A percentile compares a stretch with the other conserved stretches of the same genome.
phyloP scores from a whole-genome alignment of 345 rosid genomes.

The Salix purpurea region DNA sequence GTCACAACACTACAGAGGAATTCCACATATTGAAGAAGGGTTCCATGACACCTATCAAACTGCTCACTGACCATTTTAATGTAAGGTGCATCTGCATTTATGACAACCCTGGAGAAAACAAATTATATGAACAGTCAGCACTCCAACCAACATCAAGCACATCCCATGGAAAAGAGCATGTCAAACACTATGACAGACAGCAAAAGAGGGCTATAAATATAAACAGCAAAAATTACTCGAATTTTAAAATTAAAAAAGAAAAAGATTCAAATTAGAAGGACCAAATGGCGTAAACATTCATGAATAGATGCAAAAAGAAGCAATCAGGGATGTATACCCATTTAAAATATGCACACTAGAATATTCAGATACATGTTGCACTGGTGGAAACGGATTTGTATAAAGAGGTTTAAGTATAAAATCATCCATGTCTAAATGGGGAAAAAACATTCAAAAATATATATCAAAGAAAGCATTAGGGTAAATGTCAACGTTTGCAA shows the following conservation, averaged over 20 bases:
- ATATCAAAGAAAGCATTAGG: not conserved
- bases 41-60: constrained; percentile 97
- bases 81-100: constrained; percentile 89
- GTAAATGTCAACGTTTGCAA: not conserved
- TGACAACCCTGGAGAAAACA: constrained; percentile 69
- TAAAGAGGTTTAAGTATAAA: not conserved
- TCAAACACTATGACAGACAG: not conserved
- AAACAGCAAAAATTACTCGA: not conserved
- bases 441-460: not conserved
- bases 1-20: constrained; percentile 80
- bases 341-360: not conserved
- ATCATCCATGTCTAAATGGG: not conserved
- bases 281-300: not conserved
- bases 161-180: not conserved
- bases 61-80: constrained; percentile 99
- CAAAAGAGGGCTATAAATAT: not conserved
- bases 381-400: not conserved
- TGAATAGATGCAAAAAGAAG: not conserved
- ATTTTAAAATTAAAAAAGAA: not conserved
- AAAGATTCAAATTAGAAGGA: not conserved
- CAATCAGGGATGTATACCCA: not conserved
- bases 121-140: not conserved
- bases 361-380: not conserved
- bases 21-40: constrained; percentile 97
- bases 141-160: not conserved